phyloP scores from a whole-genome alignment of 805 yeast species.

The Myxozyma nipponensis region DNA sequence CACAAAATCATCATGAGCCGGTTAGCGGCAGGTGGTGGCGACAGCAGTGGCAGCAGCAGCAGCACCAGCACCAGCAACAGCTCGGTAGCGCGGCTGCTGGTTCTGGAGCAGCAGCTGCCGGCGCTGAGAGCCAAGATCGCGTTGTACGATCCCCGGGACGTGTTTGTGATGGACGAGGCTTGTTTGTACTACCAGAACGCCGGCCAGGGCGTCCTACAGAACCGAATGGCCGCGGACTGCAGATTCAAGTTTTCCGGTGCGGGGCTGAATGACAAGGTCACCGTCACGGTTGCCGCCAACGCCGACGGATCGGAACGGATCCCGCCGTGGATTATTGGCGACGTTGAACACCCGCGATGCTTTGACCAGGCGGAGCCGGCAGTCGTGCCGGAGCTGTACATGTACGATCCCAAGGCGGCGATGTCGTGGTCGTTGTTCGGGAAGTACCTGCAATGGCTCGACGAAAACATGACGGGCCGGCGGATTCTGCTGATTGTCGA shows the following conservation, averaged over 20 bases:
- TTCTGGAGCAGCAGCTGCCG: conserved; percentile 12
- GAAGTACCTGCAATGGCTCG: conserved; percentile 25
- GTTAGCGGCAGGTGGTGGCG: too few species aligned
- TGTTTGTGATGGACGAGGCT: conserved; percentile 20
- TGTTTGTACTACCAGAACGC: conserved; percentile 13
- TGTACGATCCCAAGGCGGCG: conserved; percentile 8
- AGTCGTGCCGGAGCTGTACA: conserved; percentile 12
- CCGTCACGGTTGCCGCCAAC: conserved; percentile 15
- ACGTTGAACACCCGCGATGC: conserved; percentile 10
- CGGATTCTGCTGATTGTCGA: conserved; percentile 21
- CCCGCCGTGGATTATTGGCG: conserved; percentile 21
- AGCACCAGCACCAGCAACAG: background rate
- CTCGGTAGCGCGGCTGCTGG: conserved; percentile 2
- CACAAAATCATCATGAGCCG: conserved; percentile 11
- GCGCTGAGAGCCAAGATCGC: conserved; percentile 13
- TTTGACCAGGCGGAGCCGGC: conserved; percentile 16
- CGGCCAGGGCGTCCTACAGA: conserved; percentile 6
- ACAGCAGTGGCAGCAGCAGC: background rate
- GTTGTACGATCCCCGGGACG: conserved; percentile 17
- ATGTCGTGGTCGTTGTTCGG: conserved; percentile 15
- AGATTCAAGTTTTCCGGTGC: background rate
- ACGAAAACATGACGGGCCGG: conserved; percentile 18
- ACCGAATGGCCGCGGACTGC: background rate
- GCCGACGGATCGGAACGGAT: conserved; percentile 23
- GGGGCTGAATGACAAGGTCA: conserved; percentile 8